Percentiles rank a stretch among this genome's conserved stretches.
phyloP scores from a whole-genome alignment of 306 rosid genomes.

The Vigna trinervia region DNA sequence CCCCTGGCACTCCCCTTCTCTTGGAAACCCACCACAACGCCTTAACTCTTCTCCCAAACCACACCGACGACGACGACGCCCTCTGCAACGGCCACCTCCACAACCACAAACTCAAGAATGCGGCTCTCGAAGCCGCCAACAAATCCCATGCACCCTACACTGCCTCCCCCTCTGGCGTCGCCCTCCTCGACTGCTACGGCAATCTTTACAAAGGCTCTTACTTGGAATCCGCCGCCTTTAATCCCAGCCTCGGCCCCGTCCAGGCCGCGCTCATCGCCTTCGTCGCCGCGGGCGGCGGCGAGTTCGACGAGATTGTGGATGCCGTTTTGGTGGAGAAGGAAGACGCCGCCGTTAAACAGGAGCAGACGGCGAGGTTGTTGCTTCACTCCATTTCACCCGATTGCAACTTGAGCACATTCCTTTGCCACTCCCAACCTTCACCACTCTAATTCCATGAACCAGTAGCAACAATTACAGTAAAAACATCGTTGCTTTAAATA shows the following conservation, averaged over 20 bases:
- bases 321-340: slow-evolving; percentile 82
- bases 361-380: slow-evolving; percentile 63
- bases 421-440: slow-evolving; percentile 47
- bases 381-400: slow-evolving; percentile 62
- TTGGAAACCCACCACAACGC: slow-evolving; percentile 66
- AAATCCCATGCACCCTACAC: slow-evolving; percentile 88
- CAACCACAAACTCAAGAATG: slow-evolving; percentile 23
- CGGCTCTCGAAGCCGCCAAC: slow-evolving; percentile 80
- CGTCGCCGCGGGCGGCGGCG: slow-evolving; percentile 63
- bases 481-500: too few relatives aligned
- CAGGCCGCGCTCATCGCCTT: slow-evolving; percentile 81
- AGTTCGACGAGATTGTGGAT: slow-evolving; percentile 58
- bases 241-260: slow-evolving; percentile 88
- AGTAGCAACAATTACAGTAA: too few relatives aligned
- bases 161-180: slow-evolving; percentile 78
- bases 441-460: too few relatives aligned
- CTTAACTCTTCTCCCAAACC: slow-evolving; percentile 40
- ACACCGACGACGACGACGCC: neutral
- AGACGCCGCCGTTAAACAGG: slow-evolving; percentile 69
- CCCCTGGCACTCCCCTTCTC: slow-evolving; percentile 55
- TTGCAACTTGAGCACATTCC: slow-evolving; percentile 51
- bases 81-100: slow-evolving; percentile 10
- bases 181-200: slow-evolving; percentile 63
- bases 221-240: slow-evolving; percentile 87
- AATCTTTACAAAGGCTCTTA: slow-evolving; percentile 70